Percentiles rank a stretch among this genome's conserved stretches.
Evolutionary conservation across 148 eudicot species (phyloP).

Genomic region (Silene latifolia): DNA sequence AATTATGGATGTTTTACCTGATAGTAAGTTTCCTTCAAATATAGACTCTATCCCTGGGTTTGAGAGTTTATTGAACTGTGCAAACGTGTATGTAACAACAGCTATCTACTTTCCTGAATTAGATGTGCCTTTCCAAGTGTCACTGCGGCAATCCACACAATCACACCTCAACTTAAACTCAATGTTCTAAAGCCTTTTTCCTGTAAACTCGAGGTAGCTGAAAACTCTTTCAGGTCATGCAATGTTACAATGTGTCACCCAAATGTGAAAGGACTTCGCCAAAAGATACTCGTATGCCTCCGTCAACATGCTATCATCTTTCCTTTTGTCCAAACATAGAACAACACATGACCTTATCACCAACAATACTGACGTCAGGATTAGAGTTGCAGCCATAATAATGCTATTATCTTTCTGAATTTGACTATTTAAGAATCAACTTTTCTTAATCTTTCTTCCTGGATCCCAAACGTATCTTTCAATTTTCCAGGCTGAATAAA

Average conservation of each 20-base stretch:
- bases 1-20: background rate
- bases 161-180: background rate
- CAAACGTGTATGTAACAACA: background rate
- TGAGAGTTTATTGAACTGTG: background rate
- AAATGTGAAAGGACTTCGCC: background rate
- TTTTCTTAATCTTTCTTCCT: too few species aligned
- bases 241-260: background rate
- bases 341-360: too few species aligned
- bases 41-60: background rate
- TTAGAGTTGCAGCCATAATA: too few species aligned
- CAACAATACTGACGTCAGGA: too few species aligned
- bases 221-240: background rate
- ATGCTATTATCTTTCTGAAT: too few species aligned
- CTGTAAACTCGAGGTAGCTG: background rate
- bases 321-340: background rate
- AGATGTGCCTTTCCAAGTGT: background rate
- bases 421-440: too few species aligned
- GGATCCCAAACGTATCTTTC: too few species aligned
- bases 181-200: conserved; percentile 1
- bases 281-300: background rate
- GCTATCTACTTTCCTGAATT: background rate
- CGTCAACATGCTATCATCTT: background rate
- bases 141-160: background rate
- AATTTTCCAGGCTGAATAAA: too few species aligned
- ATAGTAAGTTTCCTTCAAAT: background rate